Conservation (phyloP, 306 rosid genomes). For the Prosopis cineraria region DNA sequence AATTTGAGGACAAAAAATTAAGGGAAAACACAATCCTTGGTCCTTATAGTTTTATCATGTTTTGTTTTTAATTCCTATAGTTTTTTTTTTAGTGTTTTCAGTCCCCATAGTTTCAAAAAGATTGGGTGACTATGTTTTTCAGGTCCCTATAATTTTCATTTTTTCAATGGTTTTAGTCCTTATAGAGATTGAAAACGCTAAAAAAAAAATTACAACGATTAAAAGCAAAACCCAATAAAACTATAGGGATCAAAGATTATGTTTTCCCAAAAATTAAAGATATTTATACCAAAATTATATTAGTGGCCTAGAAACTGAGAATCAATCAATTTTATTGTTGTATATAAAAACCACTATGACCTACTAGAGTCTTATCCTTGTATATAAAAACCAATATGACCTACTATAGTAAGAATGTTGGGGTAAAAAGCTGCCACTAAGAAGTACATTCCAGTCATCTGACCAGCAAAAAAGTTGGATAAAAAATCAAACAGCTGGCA, state of each 20-base stretch:
- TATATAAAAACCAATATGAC: neutral
- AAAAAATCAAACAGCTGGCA: neutral
- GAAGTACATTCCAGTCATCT: neutral
- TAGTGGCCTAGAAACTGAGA: conserved; percentile 21
- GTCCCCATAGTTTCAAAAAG: no score
- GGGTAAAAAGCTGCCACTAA: conserved; percentile 8
- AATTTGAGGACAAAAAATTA: conserved; percentile 30
- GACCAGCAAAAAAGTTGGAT: conserved; percentile 4
- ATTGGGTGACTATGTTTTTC: no score
- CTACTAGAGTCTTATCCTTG: neutral
- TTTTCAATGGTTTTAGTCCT: no score
- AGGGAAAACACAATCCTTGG: no score
- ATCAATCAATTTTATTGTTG: conserved; percentile 7
- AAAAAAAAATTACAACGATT: no score
- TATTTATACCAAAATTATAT: conserved; percentile 19
- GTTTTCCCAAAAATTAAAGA: conserved; percentile 34
- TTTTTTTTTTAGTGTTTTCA: no score
- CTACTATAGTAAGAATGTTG: neutral
- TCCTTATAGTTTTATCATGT: no score
- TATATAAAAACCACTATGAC: neutral
- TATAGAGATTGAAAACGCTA: no score
- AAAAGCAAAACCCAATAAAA: no score
- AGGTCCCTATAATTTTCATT: no score
- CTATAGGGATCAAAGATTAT: no score
- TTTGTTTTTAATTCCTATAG: no score